Evolutionary conservation across 2,329 filamentous ascomycete genomes (phyloP).

Genomic region (Fusarium nisikadoi): DNA sequence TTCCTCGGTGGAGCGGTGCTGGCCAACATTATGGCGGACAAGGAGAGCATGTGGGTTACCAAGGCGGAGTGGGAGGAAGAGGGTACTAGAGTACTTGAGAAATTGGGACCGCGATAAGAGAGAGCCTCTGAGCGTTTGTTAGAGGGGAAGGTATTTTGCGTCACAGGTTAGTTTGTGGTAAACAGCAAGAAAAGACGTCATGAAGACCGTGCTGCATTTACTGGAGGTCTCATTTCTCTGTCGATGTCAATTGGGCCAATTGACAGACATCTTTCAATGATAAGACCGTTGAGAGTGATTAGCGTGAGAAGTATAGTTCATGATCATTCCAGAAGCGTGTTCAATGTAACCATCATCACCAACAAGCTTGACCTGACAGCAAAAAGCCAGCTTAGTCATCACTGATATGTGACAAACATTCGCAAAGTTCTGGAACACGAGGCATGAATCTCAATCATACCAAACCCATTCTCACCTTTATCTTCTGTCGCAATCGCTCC

Average conservation of each 20-base stretch:
- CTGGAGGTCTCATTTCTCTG: not conserved
- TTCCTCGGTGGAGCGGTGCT: constrained; percentile 96
- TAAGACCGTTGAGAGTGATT: not conserved
- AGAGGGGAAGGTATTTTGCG: constrained; percentile 32
- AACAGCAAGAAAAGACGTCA: constrained; percentile 41
- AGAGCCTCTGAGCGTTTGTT: constrained; percentile 17
- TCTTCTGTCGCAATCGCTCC: not conserved
- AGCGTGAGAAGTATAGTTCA: not conserved
- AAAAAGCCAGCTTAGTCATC: constrained; percentile 33
- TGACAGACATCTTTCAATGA: not conserved
- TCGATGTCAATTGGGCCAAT: not conserved
- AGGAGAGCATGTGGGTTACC: constrained; percentile 98
- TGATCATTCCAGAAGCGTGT: not conserved
- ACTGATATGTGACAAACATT: constrained; percentile 3
- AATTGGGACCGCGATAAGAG: constrained; percentile 84
- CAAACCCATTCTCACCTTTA: constrained; percentile 8
- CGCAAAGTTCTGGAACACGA: constrained; percentile 25
- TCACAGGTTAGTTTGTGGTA: constrained; percentile 34
- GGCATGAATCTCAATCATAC: constrained; percentile 10
- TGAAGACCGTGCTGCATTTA: constrained; percentile 2
- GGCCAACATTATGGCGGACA: constrained; percentile 99
- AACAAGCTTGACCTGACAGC: constrained; percentile 6
- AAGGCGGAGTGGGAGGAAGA: constrained; percentile 98
- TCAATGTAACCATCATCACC: constrained; percentile 22
- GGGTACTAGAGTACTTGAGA: constrained; percentile 84